Evolutionary conservation across 768 basidiomycete species (phyloP).

Genomic region (Suillus occidentalis): DNA sequence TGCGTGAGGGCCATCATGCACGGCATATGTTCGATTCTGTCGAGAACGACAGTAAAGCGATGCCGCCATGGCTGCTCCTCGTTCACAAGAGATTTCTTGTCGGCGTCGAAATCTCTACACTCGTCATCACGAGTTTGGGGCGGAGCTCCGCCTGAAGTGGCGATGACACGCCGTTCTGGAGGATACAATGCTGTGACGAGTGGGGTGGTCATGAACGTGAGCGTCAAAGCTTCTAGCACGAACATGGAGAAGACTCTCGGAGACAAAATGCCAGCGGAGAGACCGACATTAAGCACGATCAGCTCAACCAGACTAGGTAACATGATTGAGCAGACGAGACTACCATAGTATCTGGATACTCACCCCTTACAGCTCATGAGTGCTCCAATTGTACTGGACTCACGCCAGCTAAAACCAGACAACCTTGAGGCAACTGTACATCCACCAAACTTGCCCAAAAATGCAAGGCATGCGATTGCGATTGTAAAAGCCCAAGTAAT

Average conservation of each 20-base stretch:
- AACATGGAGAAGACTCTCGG: slow-evolving; percentile 91
- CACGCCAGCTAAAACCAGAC: slow-evolving; percentile 76
- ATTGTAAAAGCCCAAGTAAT: slow-evolving; percentile 89
- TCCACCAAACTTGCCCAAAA: slow-evolving; percentile 86
- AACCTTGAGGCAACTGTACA: slow-evolving; percentile 70
- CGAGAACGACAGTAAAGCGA: slow-evolving; percentile 82
- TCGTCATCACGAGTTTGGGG: slow-evolving; percentile 34
- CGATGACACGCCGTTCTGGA: slow-evolving; percentile 51
- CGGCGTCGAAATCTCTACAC: slow-evolving; percentile 15
- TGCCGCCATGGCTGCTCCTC: slow-evolving; percentile 42
- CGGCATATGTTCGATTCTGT: slow-evolving; percentile 86
- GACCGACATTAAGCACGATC: slow-evolving; percentile 94
- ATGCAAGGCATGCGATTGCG: slow-evolving; percentile 76
- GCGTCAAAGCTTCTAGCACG: slow-evolving; percentile 76
- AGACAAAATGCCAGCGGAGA: slow-evolving; percentile 76
- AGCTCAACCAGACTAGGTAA: slow-evolving; percentile 75
- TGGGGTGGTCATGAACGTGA: slow-evolving; percentile 88
- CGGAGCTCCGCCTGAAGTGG: slow-evolving; percentile 35
- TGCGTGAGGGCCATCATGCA: slow-evolving; percentile 89
- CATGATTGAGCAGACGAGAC: slow-evolving; percentile 4
- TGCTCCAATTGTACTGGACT: slow-evolving; percentile 81
- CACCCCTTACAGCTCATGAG: slow-evolving; percentile 97
- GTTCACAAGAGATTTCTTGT: slow-evolving; percentile 8
- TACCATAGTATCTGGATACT: slow-evolving; percentile 9
- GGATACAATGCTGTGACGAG: slow-evolving; percentile 69